phyloP scores from a whole-genome alignment of 805 yeast genomes.

The Ogataea zsoltii region DNA sequence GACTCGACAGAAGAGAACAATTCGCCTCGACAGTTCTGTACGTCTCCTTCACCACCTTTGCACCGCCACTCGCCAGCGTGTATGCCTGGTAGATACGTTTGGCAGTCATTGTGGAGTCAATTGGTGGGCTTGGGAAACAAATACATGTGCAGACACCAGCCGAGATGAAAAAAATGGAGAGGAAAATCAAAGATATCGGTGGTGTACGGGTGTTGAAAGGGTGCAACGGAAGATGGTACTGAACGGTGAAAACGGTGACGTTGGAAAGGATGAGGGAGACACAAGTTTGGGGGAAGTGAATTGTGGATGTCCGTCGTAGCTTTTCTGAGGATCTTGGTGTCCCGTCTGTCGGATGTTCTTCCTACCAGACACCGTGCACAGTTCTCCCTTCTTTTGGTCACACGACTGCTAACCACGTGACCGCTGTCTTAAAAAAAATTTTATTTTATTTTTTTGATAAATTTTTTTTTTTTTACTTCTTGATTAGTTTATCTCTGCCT shows the following conservation, averaged over 20 bases:
- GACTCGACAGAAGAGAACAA: slow-evolving; percentile 23
- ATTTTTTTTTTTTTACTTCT: neutral
- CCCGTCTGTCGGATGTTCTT: no score
- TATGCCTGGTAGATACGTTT: slow-evolving; percentile 28
- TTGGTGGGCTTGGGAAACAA: no score
- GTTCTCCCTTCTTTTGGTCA: no score
- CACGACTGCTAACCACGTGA: no score
- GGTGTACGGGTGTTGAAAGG: neutral
- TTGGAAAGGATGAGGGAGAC: neutral
- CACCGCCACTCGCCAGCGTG: slow-evolving; percentile 29
- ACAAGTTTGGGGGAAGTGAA: no score
- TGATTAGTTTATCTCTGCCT: neutral
- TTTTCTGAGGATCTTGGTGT: no score
- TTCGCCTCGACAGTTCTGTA: slow-evolving; percentile 15
- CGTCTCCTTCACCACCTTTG: slow-evolving; percentile 29
- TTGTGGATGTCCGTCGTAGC: no score
- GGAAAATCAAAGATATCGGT: neutral
- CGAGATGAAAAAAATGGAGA: neutral
- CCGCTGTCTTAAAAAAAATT: neutral
- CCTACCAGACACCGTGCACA: no score
- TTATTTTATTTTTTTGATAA: neutral
- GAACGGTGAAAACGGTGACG: no score
- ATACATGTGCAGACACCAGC: neutral
- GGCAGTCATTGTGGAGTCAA: slow-evolving; percentile 21
- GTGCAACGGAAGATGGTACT: no score